These are phyloP conservation scores for Clarireedia homoeocarpa DNA, from an alignment of 2,329 filamentous ascomycete genomes.

Conservation along the genomic window DNA sequence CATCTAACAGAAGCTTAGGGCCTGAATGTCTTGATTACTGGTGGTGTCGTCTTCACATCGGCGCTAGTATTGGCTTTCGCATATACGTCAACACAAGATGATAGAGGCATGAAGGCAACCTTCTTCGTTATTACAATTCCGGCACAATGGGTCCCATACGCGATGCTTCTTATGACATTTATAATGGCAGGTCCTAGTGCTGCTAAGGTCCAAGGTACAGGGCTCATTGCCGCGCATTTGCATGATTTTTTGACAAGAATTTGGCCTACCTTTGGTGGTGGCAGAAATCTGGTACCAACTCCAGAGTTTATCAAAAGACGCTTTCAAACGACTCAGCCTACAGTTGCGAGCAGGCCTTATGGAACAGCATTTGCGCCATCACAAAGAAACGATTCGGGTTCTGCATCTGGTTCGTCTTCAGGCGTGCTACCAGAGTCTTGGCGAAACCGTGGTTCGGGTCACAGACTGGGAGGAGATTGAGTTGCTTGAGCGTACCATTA, in stretches of 20 bases:
- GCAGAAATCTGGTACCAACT: conserved; percentile 66
- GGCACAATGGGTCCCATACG: conserved; percentile 71
- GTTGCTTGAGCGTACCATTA: not conserved
- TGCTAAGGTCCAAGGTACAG: conserved; percentile 60
- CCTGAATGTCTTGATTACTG: conserved; percentile 42
- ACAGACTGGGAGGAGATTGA: conserved; percentile 47
- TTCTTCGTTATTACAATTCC: conserved; percentile 83
- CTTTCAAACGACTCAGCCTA: conserved; percentile 43
- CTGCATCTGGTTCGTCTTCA: conserved; percentile 35
- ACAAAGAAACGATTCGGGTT: conserved; percentile 29
- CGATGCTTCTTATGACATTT: conserved; percentile 68
- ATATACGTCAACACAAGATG: conserved; percentile 83
- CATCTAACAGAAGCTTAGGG: conserved; percentile 35
- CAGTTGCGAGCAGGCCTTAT: conserved; percentile 44
- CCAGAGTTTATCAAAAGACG: conserved; percentile 63
- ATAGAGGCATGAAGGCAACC: conserved; percentile 64
- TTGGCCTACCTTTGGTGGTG: conserved; percentile 84
- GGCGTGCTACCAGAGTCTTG: conserved; percentile 56
- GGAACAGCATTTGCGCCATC: conserved; percentile 51
- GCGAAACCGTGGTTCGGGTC: conserved; percentile 54
- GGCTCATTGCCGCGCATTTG: conserved; percentile 79
- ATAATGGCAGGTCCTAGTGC: conserved; percentile 53
- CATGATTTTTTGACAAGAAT: conserved; percentile 85
- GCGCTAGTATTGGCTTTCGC: conserved; percentile 71
- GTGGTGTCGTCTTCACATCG: conserved; percentile 43